A percentile compares a stretch with the other conserved stretches of the same genome.
phyloP scores from a whole-genome alignment of 306 rosid species.

The Prunus fruticosa region DNA sequence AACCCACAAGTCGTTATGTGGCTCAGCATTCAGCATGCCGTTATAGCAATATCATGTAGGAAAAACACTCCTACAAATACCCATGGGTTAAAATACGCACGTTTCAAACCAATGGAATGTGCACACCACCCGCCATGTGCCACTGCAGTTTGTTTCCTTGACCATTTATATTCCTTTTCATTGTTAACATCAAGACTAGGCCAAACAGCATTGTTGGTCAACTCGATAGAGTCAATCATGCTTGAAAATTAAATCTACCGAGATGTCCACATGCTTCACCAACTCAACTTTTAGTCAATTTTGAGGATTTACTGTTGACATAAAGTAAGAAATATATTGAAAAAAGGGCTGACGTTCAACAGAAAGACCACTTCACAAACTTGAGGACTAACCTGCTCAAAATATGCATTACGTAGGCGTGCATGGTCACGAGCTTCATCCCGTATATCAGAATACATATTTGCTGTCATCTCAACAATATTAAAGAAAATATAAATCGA shows the following conservation, averaged over 20 bases:
- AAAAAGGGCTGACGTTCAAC: background rate
- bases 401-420: constrained; percentile 83
- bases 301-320: background rate
- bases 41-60: background rate
- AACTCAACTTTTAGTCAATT: background rate
- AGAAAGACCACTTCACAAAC: constrained; percentile 15
- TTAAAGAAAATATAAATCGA: constrained; percentile 41
- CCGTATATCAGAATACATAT: constrained; percentile 87
- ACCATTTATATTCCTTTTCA: background rate
- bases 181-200: constrained; percentile 16
- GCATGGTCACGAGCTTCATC: constrained; percentile 99
- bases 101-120: constrained; percentile 12
- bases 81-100: background rate
- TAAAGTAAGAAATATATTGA: background rate
- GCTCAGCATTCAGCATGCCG: background rate
- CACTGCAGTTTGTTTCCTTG: constrained; percentile 21
- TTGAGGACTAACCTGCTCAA: constrained; percentile 78
- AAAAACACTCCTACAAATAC: constrained; percentile 9
- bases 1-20: background rate
- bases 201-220: background rate
- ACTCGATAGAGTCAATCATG: background rate
- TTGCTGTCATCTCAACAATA: constrained; percentile 70
- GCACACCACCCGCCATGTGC: constrained; percentile 22
- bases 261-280: background rate
- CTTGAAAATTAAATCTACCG: background rate